Evolutionary conservation across 345 rosid genomes (phyloP).

Genomic region (Erysimum cheiranthoides): DNA sequence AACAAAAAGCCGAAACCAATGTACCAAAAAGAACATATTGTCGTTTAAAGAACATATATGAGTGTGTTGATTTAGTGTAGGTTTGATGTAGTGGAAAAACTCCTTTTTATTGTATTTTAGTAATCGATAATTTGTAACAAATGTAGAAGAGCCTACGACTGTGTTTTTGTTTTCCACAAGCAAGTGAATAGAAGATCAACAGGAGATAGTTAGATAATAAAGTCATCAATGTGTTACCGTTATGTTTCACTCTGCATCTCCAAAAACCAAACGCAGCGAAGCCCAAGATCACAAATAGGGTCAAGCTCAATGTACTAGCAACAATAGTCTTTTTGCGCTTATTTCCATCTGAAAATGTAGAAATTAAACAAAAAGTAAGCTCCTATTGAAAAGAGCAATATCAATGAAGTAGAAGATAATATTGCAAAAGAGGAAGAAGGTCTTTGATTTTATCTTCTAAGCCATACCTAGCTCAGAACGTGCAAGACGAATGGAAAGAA

Average conservation of each 20-base stretch:
- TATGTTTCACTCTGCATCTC: conserved; percentile 8
- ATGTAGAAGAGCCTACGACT: neutral
- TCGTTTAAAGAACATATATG: neutral
- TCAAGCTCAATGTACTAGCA: neutral
- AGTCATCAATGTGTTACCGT: conserved; percentile 11
- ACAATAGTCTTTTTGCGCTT: conserved; percentile 4
- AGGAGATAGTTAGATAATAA: neutral
- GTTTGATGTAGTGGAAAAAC: neutral
- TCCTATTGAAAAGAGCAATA: neutral
- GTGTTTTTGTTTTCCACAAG: neutral
- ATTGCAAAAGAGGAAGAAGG: neutral
- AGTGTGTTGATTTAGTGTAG: neutral
- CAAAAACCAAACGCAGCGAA: neutral
- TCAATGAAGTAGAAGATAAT: neutral
- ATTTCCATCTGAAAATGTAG: conserved; percentile 15
- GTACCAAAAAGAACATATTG: neutral
- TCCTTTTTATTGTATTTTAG: neutral
- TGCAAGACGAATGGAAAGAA: conserved; percentile 27
- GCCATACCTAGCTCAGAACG: conserved; percentile 27
- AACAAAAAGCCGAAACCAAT: neutral
- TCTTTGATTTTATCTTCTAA: neutral
- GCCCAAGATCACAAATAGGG: neutral
- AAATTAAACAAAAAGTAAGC: neutral
- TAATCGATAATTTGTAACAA: neutral
- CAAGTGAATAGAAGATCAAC: neutral